Evolutionary conservation across 208 protist genomes (phyloP).

Genomic region (Trypanosoma rangeli): DNA sequence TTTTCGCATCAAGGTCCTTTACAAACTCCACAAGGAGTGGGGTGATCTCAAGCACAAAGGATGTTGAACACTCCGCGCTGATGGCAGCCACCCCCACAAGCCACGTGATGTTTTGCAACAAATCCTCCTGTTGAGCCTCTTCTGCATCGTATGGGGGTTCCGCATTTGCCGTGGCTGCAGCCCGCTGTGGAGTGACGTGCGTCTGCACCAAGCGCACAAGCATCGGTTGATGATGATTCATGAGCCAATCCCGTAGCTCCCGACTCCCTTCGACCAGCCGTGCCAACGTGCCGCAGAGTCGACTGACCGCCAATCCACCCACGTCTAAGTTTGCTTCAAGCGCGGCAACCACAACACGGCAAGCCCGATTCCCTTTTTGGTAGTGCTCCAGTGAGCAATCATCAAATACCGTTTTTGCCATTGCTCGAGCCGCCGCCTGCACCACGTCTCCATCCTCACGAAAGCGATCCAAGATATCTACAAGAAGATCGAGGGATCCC

Average conservation of each 20-base stretch:
- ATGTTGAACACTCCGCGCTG: conserved; percentile 45
- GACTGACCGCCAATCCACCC: conserved; percentile 23
- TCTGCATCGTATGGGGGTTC: conserved; percentile 8
- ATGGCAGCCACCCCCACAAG: conserved; percentile 65
- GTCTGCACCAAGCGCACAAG: conserved; percentile 19
- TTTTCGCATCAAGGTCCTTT: conserved; percentile 36
- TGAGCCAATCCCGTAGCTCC: conserved; percentile 32
- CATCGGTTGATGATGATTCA: conserved; percentile 20
- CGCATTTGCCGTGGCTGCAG: neutral
- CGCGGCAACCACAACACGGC: conserved; percentile 34
- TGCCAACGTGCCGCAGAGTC: conserved; percentile 27
- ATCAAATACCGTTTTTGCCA: conserved; percentile 73
- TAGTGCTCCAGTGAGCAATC: conserved; percentile 41
- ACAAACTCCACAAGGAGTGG: conserved; percentile 47
- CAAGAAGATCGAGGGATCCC: conserved; percentile 43
- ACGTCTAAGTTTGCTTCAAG: conserved; percentile 30
- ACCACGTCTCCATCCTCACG: conserved; percentile 36
- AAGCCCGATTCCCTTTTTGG: conserved; percentile 30
- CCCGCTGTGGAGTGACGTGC: conserved; percentile 13
- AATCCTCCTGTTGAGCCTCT: conserved; percentile 20
- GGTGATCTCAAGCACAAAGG: conserved; percentile 43
- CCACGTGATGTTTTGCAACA: conserved; percentile 68
- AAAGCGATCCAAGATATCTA: conserved; percentile 40
- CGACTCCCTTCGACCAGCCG: conserved; percentile 31
- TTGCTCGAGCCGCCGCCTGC: conserved; percentile 53